These are phyloP conservation scores for Zostera marina DNA, from an alignment of 116 monocot genomes.

Conservation along the genomic window DNA sequence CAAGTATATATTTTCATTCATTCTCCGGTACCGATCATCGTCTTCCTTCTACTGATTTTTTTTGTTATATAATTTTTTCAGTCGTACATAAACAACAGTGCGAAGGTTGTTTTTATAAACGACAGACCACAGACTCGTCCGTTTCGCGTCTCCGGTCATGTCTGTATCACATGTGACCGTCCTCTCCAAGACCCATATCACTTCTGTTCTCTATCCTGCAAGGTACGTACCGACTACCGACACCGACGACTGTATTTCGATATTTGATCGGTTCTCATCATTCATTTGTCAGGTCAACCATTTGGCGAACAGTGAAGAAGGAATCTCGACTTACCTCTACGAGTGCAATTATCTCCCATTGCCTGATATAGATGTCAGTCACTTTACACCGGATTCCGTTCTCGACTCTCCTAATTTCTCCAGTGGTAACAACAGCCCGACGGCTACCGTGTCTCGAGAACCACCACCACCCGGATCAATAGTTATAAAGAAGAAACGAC, in stretches of 20 bases:
- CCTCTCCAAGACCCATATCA: conserved; percentile 42
- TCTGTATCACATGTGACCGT: conserved; percentile 50
- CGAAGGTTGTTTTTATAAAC: conserved; percentile 72
- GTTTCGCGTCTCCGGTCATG: conserved; percentile 35
- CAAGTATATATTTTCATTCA: conserved; percentile 47
- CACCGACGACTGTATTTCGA: neutral
- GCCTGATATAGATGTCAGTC: conserved; percentile 39
- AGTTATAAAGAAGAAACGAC: too few relatives aligned
- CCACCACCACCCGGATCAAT: too few relatives aligned
- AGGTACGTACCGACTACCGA: conserved; percentile 22
- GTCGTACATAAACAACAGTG: conserved; percentile 64
- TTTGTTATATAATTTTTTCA: conserved; percentile 8
- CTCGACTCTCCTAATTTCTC: conserved; percentile 27
- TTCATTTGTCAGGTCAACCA: conserved; percentile 39
- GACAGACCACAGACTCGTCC: conserved; percentile 41
- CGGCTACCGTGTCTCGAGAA: neutral
- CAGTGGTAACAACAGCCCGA: conserved; percentile 9
- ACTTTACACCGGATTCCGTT: conserved; percentile 39
- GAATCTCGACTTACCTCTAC: conserved; percentile 23
- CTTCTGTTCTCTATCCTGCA: conserved; percentile 68
- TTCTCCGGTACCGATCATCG: too few relatives aligned
- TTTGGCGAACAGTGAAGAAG: conserved; percentile 24
- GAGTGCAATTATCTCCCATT: conserved; percentile 51
- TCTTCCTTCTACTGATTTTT: too few relatives aligned
- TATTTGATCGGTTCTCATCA: neutral